Evolutionary conservation across 768 basidiomycete genomes (phyloP), one percentile per base, ranked within the genome.

Genomic region (Pleurotus giganteus): DNA sequence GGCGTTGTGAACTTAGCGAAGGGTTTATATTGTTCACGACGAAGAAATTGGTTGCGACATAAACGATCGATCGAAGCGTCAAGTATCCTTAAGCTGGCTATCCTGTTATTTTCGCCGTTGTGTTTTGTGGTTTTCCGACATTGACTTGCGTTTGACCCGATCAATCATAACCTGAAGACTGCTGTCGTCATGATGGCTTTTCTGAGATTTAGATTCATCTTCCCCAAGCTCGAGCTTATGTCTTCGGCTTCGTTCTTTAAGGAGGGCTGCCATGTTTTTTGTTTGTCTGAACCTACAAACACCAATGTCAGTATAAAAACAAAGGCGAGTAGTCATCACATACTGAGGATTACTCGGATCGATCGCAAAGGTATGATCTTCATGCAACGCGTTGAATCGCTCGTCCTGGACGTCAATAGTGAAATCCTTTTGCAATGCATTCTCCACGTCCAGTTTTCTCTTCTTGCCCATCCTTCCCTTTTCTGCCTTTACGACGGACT

Each of bases 271-370:
- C 96, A 98, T 99, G 47, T 85, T 84, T 69, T 89, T 91, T 1
- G 96, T 95, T 75, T 89, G 94, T 68, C 89, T 93, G 76, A 89
- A 98, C 54, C 94, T 98, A 63, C 19, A 17, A 29, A 46, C 56
- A 24, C 56, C 32, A 26, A 58, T 19, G 60, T 55, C 54, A 55
- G 50, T 31, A 54, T 2, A 28, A 17, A 17, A 8, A 53, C 17
- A n/a, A 11, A 21, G 28, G 34, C 47, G 29, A 34, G 9, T 29
- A 58, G 42, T 27, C 8, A 12, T 47, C 9, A 79, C 94, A 60
- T 65, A 97, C 96, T 86, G 91, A 66, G 96, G 94, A 71, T 98
- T 91, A 51, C 84, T 90, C 17, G 97, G 96, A 69, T 99, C 97
- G 60, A 99, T 94, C 0, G 96, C 95, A 60, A 91, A 98, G 28